Conservation (phyloP, 1,284 basidiomycete species). For the Trichosporon inkin region DNA sequence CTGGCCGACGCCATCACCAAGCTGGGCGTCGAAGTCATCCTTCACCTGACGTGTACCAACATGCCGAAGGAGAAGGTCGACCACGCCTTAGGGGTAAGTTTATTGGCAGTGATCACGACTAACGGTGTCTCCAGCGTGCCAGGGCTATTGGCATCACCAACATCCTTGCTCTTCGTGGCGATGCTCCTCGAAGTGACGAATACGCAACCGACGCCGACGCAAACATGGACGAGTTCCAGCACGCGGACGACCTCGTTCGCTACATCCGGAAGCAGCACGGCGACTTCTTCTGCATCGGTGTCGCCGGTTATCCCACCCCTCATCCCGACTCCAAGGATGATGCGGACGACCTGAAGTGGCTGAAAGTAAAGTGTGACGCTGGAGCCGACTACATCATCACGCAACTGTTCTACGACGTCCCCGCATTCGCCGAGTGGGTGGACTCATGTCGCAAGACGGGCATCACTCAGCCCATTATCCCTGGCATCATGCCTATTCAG, state of each 20-base stretch:
- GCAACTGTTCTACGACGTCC: constrained; percentile 94
- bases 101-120: neutral
- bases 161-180: constrained; percentile 87
- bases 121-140: constrained; percentile 58
- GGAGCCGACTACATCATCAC: constrained; percentile 96
- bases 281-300: constrained; percentile 73
- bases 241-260: constrained; percentile 81
- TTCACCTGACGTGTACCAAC: constrained; percentile 98
- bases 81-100: constrained; percentile 67
- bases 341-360: constrained; percentile 67
- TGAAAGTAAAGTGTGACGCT: constrained; percentile 87
- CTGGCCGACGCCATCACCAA: constrained; percentile 64
- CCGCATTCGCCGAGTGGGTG: constrained; percentile 75
- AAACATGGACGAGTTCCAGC: constrained; percentile 71
- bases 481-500: constrained; percentile 97
- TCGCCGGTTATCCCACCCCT: constrained; percentile 83
- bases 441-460: constrained; percentile 68
- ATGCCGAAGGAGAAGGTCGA: constrained; percentile 87
- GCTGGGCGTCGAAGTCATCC: constrained; percentile 62
- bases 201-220: constrained; percentile 70
- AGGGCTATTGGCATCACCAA: constrained; percentile 80
- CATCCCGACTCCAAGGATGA: constrained; percentile 67
- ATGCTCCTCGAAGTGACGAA: constrained; percentile 88
- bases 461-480: constrained; percentile 85
- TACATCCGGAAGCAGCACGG: constrained; percentile 87